These are phyloP conservation scores for Aquilaria sinensis DNA, from an alignment of 345 rosid genomes.

Conservation along the genomic window DNA sequence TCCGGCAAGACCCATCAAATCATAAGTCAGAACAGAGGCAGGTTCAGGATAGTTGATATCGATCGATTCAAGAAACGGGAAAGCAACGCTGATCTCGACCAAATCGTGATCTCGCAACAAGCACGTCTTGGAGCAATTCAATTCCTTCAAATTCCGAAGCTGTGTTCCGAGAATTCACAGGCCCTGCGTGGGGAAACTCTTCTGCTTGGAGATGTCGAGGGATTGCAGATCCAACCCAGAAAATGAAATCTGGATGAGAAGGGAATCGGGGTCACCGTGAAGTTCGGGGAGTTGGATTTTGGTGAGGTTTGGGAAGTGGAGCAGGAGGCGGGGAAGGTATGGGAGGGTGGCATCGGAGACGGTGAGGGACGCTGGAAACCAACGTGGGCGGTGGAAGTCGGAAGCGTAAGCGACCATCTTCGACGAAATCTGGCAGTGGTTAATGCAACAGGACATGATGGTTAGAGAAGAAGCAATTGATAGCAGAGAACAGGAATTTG, in stretches of 20 bases:
- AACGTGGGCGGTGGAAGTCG: too few relatives aligned
- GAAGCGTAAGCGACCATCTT: too few relatives aligned
- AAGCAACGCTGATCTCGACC: conserved; percentile 34
- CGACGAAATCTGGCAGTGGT: too few relatives aligned
- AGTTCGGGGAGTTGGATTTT: conserved; percentile 28
- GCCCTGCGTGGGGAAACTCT: conserved; percentile 28
- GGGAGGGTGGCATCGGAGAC: conserved; percentile 33
- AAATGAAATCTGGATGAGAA: conserved; percentile 32
- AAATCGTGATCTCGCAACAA: conserved; percentile 35
- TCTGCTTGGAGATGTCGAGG: conserved; percentile 31
- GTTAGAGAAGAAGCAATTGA: too few relatives aligned
- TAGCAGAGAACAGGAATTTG: too few relatives aligned
- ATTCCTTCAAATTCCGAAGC: conserved; percentile 31
- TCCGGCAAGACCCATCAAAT: conserved; percentile 7
- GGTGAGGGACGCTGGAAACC: conserved; percentile 15
- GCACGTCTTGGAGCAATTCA: conserved; percentile 33
- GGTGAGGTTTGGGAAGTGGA: conserved; percentile 46
- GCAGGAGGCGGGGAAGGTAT: conserved; percentile 33
- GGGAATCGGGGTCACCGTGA: conserved; percentile 17
- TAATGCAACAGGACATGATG: too few relatives aligned
- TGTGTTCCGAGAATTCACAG: conserved; percentile 18
- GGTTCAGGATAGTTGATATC: conserved; percentile 54
- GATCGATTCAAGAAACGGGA: conserved; percentile 49
- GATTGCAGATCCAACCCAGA: conserved; percentile 42
- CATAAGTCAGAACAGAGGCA: conserved; percentile 15